Conservation (phyloP, 2,329 filamentous ascomycete genomes). For the Stylonectria norvegica region DNA sequence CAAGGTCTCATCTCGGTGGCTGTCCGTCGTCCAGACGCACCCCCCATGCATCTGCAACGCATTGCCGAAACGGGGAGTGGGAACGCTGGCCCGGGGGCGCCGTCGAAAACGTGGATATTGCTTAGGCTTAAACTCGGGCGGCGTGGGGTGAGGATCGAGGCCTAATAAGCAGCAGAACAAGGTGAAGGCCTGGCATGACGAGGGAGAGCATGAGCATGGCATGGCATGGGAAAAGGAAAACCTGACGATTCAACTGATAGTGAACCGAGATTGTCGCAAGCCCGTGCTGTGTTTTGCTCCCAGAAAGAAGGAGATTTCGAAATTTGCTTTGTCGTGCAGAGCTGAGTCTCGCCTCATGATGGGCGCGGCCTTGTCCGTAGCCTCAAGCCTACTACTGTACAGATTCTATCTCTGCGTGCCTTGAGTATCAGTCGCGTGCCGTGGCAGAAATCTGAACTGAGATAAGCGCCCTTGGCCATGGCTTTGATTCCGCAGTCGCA, state of each 20-base stretch:
- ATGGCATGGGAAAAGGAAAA: not conserved
- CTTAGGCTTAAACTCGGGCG: not conserved
- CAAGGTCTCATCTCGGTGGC: not conserved
- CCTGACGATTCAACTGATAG: not conserved
- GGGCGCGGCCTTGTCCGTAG: not conserved
- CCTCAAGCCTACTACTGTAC: not conserved
- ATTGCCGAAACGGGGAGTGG: not conserved
- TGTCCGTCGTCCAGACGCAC: not conserved
- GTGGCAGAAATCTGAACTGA: too few relatives aligned
- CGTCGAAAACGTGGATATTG: constrained; percentile 1
- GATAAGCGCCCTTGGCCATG: not conserved
- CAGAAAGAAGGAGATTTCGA: too few relatives aligned
- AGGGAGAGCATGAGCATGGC: not conserved
- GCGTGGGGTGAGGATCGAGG: constrained; percentile 1
- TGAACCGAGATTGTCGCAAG: not conserved
- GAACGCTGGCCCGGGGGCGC: not conserved
- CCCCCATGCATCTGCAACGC: not conserved
- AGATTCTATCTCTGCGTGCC: not conserved
- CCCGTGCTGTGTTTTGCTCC: too few relatives aligned
- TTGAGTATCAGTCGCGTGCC: not conserved
- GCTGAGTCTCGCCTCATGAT: not conserved
- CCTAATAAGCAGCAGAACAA: too few relatives aligned
- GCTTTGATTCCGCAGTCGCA: not conserved
- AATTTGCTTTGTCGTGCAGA: not conserved
- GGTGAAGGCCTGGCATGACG: too few relatives aligned